Percentiles rank a stretch among this genome's conserved stretches.
These are phyloP conservation scores for Trichoderma lentiforme DNA, from an alignment of 2,329 filamentous ascomycete species.

Conservation along the genomic window DNA sequence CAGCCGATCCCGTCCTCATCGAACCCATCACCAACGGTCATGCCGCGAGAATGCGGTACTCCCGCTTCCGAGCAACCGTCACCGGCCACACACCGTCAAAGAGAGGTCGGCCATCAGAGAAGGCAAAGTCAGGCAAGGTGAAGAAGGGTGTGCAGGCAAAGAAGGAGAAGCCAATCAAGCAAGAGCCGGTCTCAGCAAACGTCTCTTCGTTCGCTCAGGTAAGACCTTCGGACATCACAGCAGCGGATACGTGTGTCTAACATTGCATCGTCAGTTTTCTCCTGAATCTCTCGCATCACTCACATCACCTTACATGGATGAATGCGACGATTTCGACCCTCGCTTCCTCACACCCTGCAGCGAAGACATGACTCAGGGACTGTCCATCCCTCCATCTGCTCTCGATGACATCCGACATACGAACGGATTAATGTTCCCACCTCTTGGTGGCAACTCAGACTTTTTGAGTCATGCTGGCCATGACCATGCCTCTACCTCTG, in stretches of 20 bases:
- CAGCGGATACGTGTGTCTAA: background rate
- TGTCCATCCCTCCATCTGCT: constrained; percentile 29
- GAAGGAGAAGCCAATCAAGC: constrained; percentile 40
- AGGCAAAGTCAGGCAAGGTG: constrained; percentile 45
- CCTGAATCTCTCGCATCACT: constrained; percentile 33
- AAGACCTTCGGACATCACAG: background rate
- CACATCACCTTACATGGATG: constrained; percentile 35
- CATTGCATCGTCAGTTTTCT: constrained; percentile 35
- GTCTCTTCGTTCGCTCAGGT: background rate
- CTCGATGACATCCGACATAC: constrained; percentile 26
- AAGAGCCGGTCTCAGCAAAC: constrained; percentile 32
- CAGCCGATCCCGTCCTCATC: constrained; percentile 50
- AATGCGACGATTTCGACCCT: constrained; percentile 37
- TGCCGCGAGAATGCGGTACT: constrained; percentile 59
- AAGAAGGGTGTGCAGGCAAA: constrained; percentile 35
- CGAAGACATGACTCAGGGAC: constrained; percentile 42
- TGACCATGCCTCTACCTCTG: constrained; percentile 31
- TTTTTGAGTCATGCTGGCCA: constrained; percentile 29
- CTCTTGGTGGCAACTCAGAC: constrained; percentile 26
- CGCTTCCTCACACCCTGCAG: constrained; percentile 54
- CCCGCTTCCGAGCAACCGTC: constrained; percentile 49
- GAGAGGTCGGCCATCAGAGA: constrained; percentile 42
- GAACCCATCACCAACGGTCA: constrained; percentile 58
- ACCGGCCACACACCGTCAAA: constrained; percentile 47
- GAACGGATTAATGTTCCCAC: constrained; percentile 12